Base-by-base conservation (phyloP, 75 land plant species). In the Chamaecyparis obtusa region DNA sequence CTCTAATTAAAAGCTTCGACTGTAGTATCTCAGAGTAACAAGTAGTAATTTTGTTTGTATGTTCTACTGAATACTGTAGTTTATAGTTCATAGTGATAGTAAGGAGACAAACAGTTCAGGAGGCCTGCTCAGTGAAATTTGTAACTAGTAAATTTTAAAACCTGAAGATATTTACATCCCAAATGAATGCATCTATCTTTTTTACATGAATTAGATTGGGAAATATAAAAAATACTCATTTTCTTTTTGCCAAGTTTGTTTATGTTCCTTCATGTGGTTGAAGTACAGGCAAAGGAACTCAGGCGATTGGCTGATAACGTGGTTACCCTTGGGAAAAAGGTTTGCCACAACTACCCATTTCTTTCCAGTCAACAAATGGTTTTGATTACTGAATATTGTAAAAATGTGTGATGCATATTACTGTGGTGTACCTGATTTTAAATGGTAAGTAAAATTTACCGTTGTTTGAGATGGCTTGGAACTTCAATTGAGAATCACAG, bases 321-420 rank as follows among this genome's bases (percentile, higher is more conserved):
- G 99, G 94, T 98, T 39, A 90, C 89, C 44, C 95, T 96, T 30
- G 99, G 99, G 30, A 98, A 98, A 90, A 94, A 94, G 95, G 99
- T 98, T 19, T 13, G 88, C 15, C 4, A 36, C 27, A 74, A 21
- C 15, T 33, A 32, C 14, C 51, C 55, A 54, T 69, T 88, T 71
- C 81, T 44, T 87, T 74, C 55, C 16, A 83, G 49, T 46, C 32
- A 83, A 33, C 49, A 48, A 24, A 51, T 85, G 48, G 5, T 46
- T 54, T 88, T 64, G 21, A 64, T 64, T 64, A 35, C 46, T 85
- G 57, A 30, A 24, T 21, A 13, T 83, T 77, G 17, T 37, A 76
- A 76, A 39, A 16, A 13, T 14, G 55, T 51, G 55, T 51, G 55
- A 51, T 51, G 55, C 13, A 1, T 51, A 51, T 51, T 2, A 51